These are phyloP conservation scores for Metschnikowia continentalis DNA, from an alignment of 805 yeast species.

Conservation along the genomic window DNA sequence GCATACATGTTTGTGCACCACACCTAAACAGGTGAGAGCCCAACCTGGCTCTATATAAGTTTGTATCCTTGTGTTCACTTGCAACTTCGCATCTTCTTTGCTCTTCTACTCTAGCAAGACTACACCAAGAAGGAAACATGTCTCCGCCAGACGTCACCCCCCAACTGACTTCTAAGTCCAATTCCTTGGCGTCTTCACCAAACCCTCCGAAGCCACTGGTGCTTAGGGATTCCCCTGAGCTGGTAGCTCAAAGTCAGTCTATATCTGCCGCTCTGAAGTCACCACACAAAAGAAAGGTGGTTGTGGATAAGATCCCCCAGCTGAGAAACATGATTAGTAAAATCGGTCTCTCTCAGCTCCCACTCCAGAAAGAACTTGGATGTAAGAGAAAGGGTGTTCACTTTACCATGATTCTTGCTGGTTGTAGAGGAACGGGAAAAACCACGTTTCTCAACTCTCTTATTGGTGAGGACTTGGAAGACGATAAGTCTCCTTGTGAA, in stretches of 20 bases:
- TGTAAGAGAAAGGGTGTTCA: conserved; percentile 26
- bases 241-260: neutral
- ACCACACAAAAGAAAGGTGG: conserved; percentile 8
- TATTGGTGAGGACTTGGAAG: conserved; percentile 17
- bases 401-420: conserved; percentile 39
- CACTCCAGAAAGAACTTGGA: conserved; percentile 26
- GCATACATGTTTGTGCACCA: conserved; percentile 1
- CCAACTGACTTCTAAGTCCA: conserved; percentile 1
- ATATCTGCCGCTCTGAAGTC: neutral
- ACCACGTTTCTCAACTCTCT: conserved; percentile 25
- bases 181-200: neutral
- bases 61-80: neutral
- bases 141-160: conserved; percentile 1
- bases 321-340: conserved; percentile 15
- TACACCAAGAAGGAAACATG: neutral
- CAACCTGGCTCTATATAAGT: neutral
- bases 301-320: conserved; percentile 14
- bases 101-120: neutral
- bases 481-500: conserved; percentile 6
- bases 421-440: conserved; percentile 26
- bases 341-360: conserved; percentile 22
- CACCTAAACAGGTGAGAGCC: neutral
- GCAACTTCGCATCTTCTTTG: neutral
- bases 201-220: neutral
- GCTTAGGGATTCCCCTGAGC: neutral